Evolutionary conservation across 495 filamentous ascomycete species (phyloP).

Genomic region (Bacidia gigantensis): DNA sequence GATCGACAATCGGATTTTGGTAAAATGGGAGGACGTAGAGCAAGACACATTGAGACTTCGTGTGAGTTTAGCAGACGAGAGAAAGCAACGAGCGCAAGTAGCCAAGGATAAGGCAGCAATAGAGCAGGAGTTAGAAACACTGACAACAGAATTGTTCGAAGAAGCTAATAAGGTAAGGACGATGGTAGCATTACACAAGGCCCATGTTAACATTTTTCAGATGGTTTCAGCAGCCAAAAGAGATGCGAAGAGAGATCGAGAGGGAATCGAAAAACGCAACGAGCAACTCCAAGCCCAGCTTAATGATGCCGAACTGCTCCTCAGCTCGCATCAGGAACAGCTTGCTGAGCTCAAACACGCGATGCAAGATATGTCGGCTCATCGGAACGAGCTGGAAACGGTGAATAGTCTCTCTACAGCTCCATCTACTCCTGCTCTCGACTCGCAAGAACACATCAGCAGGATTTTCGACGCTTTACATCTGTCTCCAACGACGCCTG

Average conservation of each 20-base stretch:
- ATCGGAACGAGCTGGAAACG: constrained; percentile 51
- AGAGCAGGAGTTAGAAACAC: constrained; percentile 71
- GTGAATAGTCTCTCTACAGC: constrained; percentile 45
- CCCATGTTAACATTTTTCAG: constrained; percentile 31
- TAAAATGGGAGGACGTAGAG: constrained; percentile 52
- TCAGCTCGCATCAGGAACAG: constrained; percentile 86
- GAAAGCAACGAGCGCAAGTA: constrained; percentile 37
- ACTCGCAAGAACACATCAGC: constrained; percentile 28
- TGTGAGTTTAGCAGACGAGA: constrained; percentile 51
- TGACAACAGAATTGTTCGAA: constrained; percentile 84
- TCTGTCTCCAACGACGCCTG: constrained; percentile 31
- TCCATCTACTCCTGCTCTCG: constrained; percentile 50
- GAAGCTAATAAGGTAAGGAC: constrained; percentile 69
- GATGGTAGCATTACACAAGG: not conserved
- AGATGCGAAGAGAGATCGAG: constrained; percentile 52
- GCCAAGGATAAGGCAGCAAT: constrained; percentile 64
- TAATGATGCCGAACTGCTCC: constrained; percentile 70
- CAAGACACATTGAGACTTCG: constrained; percentile 57
- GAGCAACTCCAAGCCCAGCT: constrained; percentile 67
- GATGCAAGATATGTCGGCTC: constrained; percentile 73
- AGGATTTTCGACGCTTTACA: constrained; percentile 31
- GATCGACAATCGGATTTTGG: constrained; percentile 56
- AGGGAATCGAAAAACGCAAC: constrained; percentile 61
- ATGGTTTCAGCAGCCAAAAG: constrained; percentile 76
- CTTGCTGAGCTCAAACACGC: constrained; percentile 78